phyloP scores from a whole-genome alignment of 306 rosid genomes.

The Trifolium subterraneum region DNA sequence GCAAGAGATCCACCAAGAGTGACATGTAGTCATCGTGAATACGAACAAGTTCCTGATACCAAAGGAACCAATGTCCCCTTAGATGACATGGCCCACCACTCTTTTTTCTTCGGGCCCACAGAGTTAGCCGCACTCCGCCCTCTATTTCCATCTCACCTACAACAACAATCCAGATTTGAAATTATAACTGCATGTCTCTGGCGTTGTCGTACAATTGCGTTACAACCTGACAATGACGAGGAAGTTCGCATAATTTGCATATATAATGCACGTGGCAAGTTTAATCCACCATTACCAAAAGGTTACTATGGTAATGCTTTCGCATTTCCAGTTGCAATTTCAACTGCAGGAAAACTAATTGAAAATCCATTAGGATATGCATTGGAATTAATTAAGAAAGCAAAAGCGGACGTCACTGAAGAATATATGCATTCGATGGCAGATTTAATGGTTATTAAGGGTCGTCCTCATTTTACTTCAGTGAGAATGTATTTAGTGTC shows the following conservation, averaged over 20 bases:
- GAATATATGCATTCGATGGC: conserved; percentile 2
- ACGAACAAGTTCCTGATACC: conserved; percentile 40
- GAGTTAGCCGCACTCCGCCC: conserved; percentile 54
- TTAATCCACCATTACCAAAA: neutral
- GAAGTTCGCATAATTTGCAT: neutral
- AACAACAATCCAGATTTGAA: conserved; percentile 50
- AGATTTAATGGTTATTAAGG: neutral
- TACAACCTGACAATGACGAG: conserved; percentile 20
- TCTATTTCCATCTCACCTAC: conserved; percentile 33
- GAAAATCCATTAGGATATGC: neutral
- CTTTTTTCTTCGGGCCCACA: conserved; percentile 51
- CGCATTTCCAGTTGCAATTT: neutral
- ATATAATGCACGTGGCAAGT: neutral
- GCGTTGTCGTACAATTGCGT: conserved; percentile 42
- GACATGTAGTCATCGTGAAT: conserved; percentile 51
- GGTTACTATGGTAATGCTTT: conserved; percentile 6
- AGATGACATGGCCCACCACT: conserved; percentile 49
- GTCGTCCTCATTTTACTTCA: neutral
- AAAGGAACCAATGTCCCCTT: conserved; percentile 48
- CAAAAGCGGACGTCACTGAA: neutral
- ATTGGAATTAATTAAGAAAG: neutral
- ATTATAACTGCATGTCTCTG: conserved; percentile 49
- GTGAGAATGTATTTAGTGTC: neutral
- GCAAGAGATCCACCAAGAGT: conserved; percentile 51
- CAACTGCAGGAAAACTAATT: neutral